Evolutionary conservation across 148 eudicot species (phyloP).

Genomic region (Cornus florida): DNA sequence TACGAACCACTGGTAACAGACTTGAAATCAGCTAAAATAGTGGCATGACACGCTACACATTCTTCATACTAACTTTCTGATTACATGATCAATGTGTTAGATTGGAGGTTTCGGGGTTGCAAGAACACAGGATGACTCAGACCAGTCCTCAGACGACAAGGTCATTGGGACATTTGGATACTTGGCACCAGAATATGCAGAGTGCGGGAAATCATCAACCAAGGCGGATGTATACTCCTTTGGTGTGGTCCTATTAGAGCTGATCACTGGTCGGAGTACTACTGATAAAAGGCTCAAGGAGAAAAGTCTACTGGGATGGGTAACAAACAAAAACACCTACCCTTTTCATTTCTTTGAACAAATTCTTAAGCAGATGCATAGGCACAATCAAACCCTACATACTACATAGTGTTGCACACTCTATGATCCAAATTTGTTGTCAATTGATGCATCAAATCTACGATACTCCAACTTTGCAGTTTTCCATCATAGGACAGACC

Average conservation of each 20-base stretch:
- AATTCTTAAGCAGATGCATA: no score
- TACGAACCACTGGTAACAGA: conserved; percentile 29
- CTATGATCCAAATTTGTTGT: no score
- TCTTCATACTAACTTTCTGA: neutral
- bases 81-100: conserved; percentile 11
- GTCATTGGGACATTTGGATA: conserved; percentile 42
- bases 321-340: conserved; percentile 6
- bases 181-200: conserved; percentile 43
- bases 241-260: conserved; percentile 36
- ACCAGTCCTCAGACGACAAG: neutral
- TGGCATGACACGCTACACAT: neutral
- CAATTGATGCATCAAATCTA: no score
- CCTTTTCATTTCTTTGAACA: no score
- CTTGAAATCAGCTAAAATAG: neutral
- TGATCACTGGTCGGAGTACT: conserved; percentile 26
- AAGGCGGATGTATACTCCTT: conserved; percentile 38
- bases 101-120: conserved; percentile 44
- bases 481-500: no score
- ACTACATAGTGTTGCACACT: no score
- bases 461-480: no score
- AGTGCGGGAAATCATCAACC: conserved; percentile 25
- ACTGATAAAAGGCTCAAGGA: conserved; percentile 20
- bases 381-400: no score
- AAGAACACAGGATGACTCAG: conserved; percentile 13
- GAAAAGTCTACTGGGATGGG: conserved; percentile 37